These are phyloP conservation scores for Cyclanthera cordifolia DNA, from an alignment of 306 rosid genomes.

Conservation along the genomic window DNA sequence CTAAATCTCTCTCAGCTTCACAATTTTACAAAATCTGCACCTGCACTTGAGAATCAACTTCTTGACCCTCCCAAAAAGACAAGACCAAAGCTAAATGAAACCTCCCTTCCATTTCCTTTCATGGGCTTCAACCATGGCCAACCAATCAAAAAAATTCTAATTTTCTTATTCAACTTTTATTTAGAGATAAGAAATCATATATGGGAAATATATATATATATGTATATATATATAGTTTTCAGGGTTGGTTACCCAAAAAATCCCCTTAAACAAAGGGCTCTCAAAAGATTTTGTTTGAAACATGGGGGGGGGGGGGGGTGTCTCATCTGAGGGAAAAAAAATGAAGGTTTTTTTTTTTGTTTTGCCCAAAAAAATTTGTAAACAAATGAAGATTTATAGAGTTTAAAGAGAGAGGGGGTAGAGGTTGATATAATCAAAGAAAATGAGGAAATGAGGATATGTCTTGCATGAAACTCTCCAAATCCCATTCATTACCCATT, in stretches of 20 bases:
- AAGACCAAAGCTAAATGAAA: not conserved
- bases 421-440: conserved; percentile 42
- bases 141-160: not conserved
- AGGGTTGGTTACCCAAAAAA: conserved; percentile 7
- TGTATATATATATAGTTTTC: not conserved
- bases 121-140: conserved; percentile 4
- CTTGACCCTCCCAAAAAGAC: not conserved
- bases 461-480: conserved; percentile 83
- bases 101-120: not conserved
- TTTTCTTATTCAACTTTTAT: conserved; percentile 6
- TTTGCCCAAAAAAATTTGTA: not conserved
- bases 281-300: not conserved
- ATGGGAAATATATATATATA: no score
- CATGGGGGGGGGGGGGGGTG: not conserved
- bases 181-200: not conserved
- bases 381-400: conserved; percentile 19
- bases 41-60: not conserved
- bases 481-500: conserved; percentile 79
- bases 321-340: not conserved
- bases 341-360: not conserved
- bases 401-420: not conserved
- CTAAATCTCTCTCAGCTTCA: not conserved
- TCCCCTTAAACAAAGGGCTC: not conserved
- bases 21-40: not conserved
- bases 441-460: conserved; percentile 50